Evolutionary conservation across 768 basidiomycete species (phyloP).

Genomic region (Dioszegia hungarica): DNA sequence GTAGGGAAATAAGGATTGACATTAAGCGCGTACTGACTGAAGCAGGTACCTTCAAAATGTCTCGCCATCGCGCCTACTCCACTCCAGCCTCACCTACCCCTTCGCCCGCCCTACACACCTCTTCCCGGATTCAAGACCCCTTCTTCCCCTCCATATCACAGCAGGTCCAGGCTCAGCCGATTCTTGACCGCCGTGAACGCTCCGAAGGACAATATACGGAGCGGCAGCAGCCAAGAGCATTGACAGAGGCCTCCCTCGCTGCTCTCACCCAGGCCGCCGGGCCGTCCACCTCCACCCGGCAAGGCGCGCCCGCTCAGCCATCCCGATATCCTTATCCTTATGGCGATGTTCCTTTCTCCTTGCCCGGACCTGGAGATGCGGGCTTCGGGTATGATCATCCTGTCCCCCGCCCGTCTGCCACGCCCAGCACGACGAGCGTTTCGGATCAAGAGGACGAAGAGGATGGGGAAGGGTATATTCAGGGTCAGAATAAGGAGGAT

Average conservation of each 20-base stretch:
- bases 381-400: no score
- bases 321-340: neutral
- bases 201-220: no score
- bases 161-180: neutral
- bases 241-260: neutral
- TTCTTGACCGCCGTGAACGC: no score
- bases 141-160: neutral
- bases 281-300: no score
- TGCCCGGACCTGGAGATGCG: neutral
- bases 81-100: slow-evolving; percentile 1
- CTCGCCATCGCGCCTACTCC: slow-evolving; percentile 5
- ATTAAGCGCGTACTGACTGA: no score
- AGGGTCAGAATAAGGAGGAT: slow-evolving; percentile 9
- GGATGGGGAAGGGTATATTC: slow-evolving; percentile 12
- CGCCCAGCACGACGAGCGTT: slow-evolving; percentile 23
- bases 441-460: slow-evolving; percentile 26
- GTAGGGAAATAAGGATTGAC: no score
- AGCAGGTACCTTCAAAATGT: neutral
- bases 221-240: neutral
- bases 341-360: neutral
- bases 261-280: no score
- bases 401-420: neutral
- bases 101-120: neutral
- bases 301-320: neutral
- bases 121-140: neutral